Evolutionary conservation across 148 eudicot species (phyloP), one percentile per base, ranked within the genome.

Genomic region (Agrostemma githago): DNA sequence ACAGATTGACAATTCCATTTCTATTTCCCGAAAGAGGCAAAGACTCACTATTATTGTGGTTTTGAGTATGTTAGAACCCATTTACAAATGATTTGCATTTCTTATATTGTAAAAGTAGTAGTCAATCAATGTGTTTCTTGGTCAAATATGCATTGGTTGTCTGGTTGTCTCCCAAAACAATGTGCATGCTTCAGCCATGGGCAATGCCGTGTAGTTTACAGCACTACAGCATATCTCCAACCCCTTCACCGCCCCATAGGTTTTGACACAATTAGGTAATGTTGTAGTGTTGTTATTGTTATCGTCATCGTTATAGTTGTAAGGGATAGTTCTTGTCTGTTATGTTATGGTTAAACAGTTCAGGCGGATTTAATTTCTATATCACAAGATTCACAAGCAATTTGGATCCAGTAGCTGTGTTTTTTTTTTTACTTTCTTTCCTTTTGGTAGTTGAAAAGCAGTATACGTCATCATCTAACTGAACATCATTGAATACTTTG

Each of bases 401-500:
- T 65, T 53, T 40, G 44, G 34, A 26, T 68, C 8, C 9, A 14
- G 15, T 77, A 71, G 57, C 65, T 64, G 74, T 21, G 56, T 51
- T 51, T 51, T 51, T 51, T 51, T 51, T 51, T 51, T 51, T 51
- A 26, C 56, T 51, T 48, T 48, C 54, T 48, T 48, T 77, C 64
- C 26, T 37, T 48, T 53, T 46, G 56, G 71, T 53, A 16, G 41
- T 44, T 60, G 5, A 41, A 20, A 71, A 53, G 16, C 39, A 20
- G 43, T 68, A 14, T 10, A 38, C 14, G 9, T 73, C 44, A n/a
- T 60, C 21, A 6, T 48, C 64, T 67, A 26, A 69, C n/a, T n/a
- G 68, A 5, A 56, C 77, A 38, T 62, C 16, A 7, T 65, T 51
- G 69, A 53, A 62, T 74, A 12, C 15, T 21, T 48, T 72, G 44